A percentile compares a stretch with the other conserved stretches of the same genome.
Evolutionary conservation across 495 filamentous ascomycete species (phyloP).

Genomic region (Darksidea phi): DNA sequence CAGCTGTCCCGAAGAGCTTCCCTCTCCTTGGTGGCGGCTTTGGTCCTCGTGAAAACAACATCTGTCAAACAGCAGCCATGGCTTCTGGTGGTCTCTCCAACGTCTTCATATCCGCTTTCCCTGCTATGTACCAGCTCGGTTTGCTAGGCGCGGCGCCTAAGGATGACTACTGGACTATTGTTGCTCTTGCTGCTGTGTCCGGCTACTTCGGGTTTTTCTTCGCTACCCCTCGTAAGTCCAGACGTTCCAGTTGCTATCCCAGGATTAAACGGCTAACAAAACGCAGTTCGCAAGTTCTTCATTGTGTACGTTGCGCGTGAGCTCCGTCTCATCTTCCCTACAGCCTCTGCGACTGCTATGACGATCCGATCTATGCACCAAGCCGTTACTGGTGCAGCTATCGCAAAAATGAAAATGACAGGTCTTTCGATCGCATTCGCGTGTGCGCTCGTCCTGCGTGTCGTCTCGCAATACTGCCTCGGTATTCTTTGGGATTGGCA

Average conservation of each 20-base stretch:
- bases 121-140: constrained; percentile 60
- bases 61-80: constrained; percentile 63
- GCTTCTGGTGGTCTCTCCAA: constrained; percentile 62
- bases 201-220: constrained; percentile 71
- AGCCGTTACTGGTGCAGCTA: constrained; percentile 50
- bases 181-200: constrained; percentile 61
- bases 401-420: constrained; percentile 61
- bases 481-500: constrained; percentile 70
- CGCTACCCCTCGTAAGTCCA: constrained; percentile 53
- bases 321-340: constrained; percentile 63
- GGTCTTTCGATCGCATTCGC: constrained; percentile 55
- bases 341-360: constrained; percentile 59
- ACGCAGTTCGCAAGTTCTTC: constrained; percentile 61
- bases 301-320: constrained; percentile 64
- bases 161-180: constrained; percentile 57
- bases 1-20: constrained; percentile 47
- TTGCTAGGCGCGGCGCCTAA: constrained; percentile 53
- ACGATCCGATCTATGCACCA: constrained; percentile 66
- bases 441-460: constrained; percentile 52
- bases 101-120: constrained; percentile 63
- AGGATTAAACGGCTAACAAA: constrained; percentile 3
- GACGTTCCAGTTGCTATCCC: not conserved
- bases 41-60: constrained; percentile 67
- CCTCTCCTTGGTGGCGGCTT: constrained; percentile 62
- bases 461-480: constrained; percentile 60